Conservation (phyloP, 1,139 yeast genomes). For the Candida tetrigidarum region DNA sequence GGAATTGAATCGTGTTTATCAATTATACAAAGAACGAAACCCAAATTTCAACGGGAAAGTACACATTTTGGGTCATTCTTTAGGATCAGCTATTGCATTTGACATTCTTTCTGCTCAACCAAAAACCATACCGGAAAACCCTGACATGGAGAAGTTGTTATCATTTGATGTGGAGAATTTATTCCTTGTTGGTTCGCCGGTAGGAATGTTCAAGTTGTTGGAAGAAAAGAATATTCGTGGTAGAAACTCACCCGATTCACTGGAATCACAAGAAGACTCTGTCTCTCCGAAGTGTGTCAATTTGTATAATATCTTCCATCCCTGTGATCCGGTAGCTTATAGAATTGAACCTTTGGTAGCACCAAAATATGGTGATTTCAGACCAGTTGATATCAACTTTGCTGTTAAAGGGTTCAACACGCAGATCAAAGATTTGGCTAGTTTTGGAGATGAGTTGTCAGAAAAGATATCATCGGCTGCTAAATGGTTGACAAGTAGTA, state of each 20-base stretch:
- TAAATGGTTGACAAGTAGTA: constrained; percentile 39
- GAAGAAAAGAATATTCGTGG: constrained; percentile 58
- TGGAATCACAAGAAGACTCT: constrained; percentile 18
- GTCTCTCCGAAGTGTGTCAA: constrained; percentile 58
- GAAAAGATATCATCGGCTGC: constrained; percentile 51
- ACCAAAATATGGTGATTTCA: constrained; percentile 54
- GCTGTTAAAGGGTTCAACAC: constrained; percentile 53
- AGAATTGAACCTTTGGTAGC: constrained; percentile 81
- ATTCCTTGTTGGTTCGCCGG: constrained; percentile 88
- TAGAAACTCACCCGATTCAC: constrained; percentile 27
- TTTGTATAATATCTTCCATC: constrained; percentile 80
- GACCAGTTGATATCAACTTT: constrained; percentile 65
- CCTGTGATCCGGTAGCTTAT: constrained; percentile 89
- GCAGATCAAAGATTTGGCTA: constrained; percentile 44
- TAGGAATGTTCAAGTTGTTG: constrained; percentile 80
- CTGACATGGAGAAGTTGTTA: constrained; percentile 40
- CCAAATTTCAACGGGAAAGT: constrained; percentile 81
- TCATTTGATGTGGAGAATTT: constrained; percentile 74
- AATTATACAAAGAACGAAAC: constrained; percentile 60
- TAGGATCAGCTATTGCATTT: constrained; percentile 85
- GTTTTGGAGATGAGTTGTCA: constrained; percentile 47
- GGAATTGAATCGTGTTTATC: constrained; percentile 74
- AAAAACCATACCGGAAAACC: constrained; percentile 24
- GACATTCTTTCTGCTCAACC: constrained; percentile 74
- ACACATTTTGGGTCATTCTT: constrained; percentile 86